These are phyloP conservation scores for Candida smagusa DNA, from an alignment of 1,139 yeast genomes.

Conservation along the genomic window DNA sequence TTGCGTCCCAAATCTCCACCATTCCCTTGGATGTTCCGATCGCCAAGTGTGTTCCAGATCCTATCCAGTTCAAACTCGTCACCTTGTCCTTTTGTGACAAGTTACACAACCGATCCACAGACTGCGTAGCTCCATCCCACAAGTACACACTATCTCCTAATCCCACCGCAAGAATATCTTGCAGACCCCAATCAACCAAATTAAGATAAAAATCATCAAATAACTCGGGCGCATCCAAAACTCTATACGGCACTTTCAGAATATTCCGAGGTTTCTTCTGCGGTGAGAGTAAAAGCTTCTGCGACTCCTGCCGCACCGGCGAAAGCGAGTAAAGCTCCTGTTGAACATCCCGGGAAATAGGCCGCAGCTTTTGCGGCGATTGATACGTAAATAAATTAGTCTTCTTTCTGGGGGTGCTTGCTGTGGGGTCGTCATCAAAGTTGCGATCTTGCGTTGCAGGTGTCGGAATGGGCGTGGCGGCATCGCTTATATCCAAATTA, in stretches of 20 bases:
- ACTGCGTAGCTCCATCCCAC: constrained; percentile 87
- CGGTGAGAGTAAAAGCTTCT: constrained; percentile 73
- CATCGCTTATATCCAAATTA: constrained; percentile 2
- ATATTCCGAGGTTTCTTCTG: constrained; percentile 75
- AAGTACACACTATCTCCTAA: constrained; percentile 83
- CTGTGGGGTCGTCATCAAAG: constrained; percentile 18
- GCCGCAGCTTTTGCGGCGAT: constrained; percentile 62
- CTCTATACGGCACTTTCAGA: constrained; percentile 85
- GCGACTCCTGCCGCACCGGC: constrained; percentile 89
- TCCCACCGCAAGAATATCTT: constrained; percentile 86
- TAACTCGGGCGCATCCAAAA: constrained; percentile 92
- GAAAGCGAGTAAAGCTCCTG: constrained; percentile 77
- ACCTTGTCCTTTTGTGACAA: constrained; percentile 61
- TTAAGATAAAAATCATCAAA: constrained; percentile 93
- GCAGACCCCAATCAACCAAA: constrained; percentile 93
- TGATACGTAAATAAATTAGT: constrained; percentile 69
- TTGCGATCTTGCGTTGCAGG: constrained; percentile 1
- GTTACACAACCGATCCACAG: constrained; percentile 78
- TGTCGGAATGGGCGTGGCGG: constrained; percentile 7
- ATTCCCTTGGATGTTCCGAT: constrained; percentile 85
- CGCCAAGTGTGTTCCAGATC: constrained; percentile 89
- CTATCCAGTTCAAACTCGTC: constrained; percentile 91
- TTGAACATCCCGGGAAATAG: constrained; percentile 58
- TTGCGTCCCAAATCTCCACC: constrained; percentile 95
- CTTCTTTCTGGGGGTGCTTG: constrained; percentile 53